A percentile compares a stretch with the other conserved stretches of the same genome.
These are phyloP conservation scores for Steccherinum ochraceum DNA, from an alignment of 768 basidiomycete genomes.

Conservation along the genomic window DNA sequence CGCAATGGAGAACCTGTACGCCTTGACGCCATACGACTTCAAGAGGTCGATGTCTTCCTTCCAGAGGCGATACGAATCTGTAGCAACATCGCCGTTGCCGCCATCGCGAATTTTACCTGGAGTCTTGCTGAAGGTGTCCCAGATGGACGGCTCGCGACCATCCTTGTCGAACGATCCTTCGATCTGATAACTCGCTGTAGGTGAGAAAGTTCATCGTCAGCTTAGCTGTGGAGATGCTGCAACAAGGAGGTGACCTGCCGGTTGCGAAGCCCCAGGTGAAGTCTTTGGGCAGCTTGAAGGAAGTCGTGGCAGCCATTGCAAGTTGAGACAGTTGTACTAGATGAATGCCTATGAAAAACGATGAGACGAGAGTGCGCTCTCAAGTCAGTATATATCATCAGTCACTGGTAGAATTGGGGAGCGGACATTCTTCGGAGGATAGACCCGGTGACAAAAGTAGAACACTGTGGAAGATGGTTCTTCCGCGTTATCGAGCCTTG, in stretches of 20 bases:
- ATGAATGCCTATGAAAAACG: too few species aligned
- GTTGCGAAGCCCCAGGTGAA: constrained; percentile 71
- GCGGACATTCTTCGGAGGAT: too few species aligned
- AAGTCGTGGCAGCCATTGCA: not conserved
- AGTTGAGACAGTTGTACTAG: too few species aligned
- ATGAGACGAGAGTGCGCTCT: too few species aligned
- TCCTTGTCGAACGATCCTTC: constrained; percentile 37
- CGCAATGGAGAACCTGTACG: constrained; percentile 46
- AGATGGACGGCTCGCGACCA: constrained; percentile 36
- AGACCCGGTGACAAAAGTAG: too few species aligned
- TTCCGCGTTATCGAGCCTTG: too few species aligned
- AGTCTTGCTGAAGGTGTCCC: constrained; percentile 42
- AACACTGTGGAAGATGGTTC: too few species aligned
- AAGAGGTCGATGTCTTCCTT: constrained; percentile 39
- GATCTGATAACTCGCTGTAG: constrained; percentile 40
- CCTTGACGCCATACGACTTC: constrained; percentile 38
- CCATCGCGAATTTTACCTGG: constrained; percentile 40
- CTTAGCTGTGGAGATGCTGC: too few species aligned
- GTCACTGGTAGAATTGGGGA: too few species aligned
- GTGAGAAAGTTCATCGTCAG: not conserved
- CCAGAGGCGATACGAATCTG: constrained; percentile 39
- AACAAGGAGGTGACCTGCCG: constrained; percentile 32
- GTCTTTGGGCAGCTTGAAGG: constrained; percentile 37
- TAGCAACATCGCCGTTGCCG: constrained; percentile 36
- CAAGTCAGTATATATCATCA: too few species aligned